Evolutionary conservation across 495 filamentous ascomycete genomes (phyloP), one percentile per base, ranked within the genome.

Genomic region (Cercophora newfieldiana): DNA sequence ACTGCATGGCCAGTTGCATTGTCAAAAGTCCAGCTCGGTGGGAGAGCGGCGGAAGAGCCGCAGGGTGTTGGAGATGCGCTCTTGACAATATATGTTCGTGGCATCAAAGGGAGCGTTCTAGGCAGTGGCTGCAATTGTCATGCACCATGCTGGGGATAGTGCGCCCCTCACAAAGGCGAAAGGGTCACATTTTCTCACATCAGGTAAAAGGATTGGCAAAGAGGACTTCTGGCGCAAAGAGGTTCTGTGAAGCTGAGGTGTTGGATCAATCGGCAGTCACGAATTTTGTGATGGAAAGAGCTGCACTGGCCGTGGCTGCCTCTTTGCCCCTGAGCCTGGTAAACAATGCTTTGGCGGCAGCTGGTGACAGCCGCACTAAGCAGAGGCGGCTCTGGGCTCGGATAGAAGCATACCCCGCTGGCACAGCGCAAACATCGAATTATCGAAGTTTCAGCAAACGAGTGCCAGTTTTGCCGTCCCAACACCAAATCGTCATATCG

Each of bases 401-500:
- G 37, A 44, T 44, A 44, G 37, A 44, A 14, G 37, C 37, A 44
- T 44, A 14, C 37, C 57, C 57, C 29, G n/a, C 31, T 24, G 26
- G 8, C 30, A 60, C 57, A 24, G 31, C 30, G 21, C 19, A 22
- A 3, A 0, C 16, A 47, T 60, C 24, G 31, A 37, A 60, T 60
- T 44, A 60, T 14, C 30, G n/a, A 30, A 21, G 30, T 31, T 47
- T 25, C 16, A n/a, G 29, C 26, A 44, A 14, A 19, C 18, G 59
- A 61, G 12, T 25, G 16, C 28, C 22, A n/a, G n/a, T n/a, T 30
- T 18, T 28, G 30, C 22, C 25, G 28, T 28, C 10, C 31, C 57
- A 50, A 50, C 44, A 62, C 59, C 59, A 62, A 50, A 61, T 61
- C 61, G 61, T 37, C 61, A 55, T 56, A 26, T 31, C 61, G 61